phyloP scores from a whole-genome alignment of 2,329 filamentous ascomycete species.

The Sphaerostilbella broomeana region DNA sequence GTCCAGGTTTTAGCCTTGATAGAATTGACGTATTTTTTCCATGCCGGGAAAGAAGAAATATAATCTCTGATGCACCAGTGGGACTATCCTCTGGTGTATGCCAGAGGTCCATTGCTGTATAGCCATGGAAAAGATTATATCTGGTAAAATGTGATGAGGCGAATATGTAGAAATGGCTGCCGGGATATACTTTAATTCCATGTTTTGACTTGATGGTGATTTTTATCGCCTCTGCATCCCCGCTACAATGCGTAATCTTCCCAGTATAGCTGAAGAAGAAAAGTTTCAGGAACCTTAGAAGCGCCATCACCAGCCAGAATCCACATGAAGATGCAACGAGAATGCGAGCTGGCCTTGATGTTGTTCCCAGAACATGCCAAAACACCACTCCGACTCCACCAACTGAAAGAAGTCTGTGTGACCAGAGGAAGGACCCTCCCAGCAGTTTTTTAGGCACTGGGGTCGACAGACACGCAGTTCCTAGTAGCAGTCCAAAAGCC shows the following conservation, averaged over 20 bases:
- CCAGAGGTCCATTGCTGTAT: constrained; percentile 6
- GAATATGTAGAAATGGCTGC: constrained; percentile 8
- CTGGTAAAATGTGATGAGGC: constrained; percentile 1
- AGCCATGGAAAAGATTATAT: constrained; percentile 6
- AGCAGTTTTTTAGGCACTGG: not conserved
- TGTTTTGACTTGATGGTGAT: constrained; percentile 1
- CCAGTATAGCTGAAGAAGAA: not conserved
- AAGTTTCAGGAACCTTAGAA: constrained; percentile 1
- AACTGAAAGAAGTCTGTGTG: constrained; percentile 1
- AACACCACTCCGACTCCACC: constrained; percentile 1
- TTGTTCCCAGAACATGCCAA: constrained; percentile 1
- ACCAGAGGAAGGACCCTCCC: constrained; percentile 5
- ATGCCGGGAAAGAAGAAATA: constrained; percentile 3
- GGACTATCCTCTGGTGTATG: not conserved
- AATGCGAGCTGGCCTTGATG: not conserved
- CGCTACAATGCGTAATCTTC: not conserved
- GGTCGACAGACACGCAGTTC: not conserved
- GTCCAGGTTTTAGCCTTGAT: constrained; percentile 2
- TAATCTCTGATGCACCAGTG: not conserved
- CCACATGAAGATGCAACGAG: constrained; percentile 5
- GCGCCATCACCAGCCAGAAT: constrained; percentile 5
- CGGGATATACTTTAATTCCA: not conserved
- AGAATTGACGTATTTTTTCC: not conserved
- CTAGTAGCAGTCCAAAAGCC: constrained; percentile 5
- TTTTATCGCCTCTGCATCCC: constrained; percentile 2